A percentile compares a stretch with the other conserved stretches of the same genome.
phyloP scores from a whole-genome alignment of 176 grass and related monocot genomes.

The Carex cristatella region DNA sequence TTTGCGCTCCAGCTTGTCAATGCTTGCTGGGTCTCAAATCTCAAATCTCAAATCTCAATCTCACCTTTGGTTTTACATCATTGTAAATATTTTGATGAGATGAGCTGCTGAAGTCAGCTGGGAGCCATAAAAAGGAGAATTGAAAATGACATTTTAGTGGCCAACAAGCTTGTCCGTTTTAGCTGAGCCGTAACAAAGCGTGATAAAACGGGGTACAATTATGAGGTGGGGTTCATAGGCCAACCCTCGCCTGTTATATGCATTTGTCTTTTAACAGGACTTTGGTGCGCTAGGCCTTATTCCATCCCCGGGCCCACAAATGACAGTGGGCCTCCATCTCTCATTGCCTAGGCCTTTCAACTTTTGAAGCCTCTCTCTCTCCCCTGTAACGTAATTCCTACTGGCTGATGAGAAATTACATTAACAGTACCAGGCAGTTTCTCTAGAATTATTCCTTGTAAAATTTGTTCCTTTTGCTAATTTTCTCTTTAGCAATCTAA shows the following conservation, averaged over 20 bases:
- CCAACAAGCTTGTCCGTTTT: conserved; percentile 5
- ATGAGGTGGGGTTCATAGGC: background rate
- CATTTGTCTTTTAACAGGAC: background rate
- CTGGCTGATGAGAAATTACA: conserved; percentile 6
- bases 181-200: background rate
- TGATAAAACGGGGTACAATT: background rate
- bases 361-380: conserved; percentile 20
- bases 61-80: background rate
- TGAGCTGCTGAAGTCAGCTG: background rate
- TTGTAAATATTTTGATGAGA: background rate
- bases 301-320: background rate
- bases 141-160: conserved; percentile 12
- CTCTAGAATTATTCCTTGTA: background rate
- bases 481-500: background rate
- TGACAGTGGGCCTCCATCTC: background rate
- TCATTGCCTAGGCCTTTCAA: conserved; percentile 11
- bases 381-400: conserved; percentile 31
- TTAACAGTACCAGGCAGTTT: background rate
- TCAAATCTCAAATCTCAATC: background rate
- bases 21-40: background rate
- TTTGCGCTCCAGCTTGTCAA: background rate
- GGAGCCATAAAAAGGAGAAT: background rate
- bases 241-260: background rate
- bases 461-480: background rate
- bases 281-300: conserved; percentile 1